phyloP scores from a whole-genome alignment of 1,139 yeast species.

The Saccharomyces hybrid region DNA sequence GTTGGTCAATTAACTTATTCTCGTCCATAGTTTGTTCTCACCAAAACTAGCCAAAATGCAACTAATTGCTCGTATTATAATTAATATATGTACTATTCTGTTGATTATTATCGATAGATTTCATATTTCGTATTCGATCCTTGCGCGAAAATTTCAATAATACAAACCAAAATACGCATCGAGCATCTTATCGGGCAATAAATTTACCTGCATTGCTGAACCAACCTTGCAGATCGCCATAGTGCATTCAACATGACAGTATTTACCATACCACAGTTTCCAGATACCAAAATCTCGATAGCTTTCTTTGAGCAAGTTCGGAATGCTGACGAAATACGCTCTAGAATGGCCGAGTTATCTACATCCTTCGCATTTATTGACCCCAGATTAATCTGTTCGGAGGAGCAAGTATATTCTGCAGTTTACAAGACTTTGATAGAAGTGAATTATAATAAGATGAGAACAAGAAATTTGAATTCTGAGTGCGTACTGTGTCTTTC shows the following conservation, averaged over 20 bases:
- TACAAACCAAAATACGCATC: not conserved
- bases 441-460: slow-evolving; percentile 33
- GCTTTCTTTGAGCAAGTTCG: slow-evolving; percentile 38
- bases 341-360: slow-evolving; percentile 33
- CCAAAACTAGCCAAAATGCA: not conserved
- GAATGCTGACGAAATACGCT: slow-evolving; percentile 34
- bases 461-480: slow-evolving; percentile 46
- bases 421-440: slow-evolving; percentile 45
- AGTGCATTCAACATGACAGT: slow-evolving; percentile 6
- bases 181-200: not conserved
- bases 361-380: slow-evolving; percentile 41
- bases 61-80: not conserved
- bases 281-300: slow-evolving; percentile 32
- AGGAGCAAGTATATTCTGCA: slow-evolving; percentile 45
- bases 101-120: not conserved
- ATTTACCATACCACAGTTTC: slow-evolving; percentile 39
- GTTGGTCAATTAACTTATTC: not conserved
- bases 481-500: slow-evolving; percentile 47
- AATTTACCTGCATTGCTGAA: not conserved
- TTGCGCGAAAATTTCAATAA: not conserved
- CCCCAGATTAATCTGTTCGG: slow-evolving; percentile 37
- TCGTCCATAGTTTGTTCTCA: not conserved
- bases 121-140: not conserved
- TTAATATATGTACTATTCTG: not conserved
- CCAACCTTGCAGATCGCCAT: not conserved